Evolutionary conservation across 2,329 filamentous ascomycete genomes (phyloP), one percentile per base, ranked within the genome.

Genomic region (Elsinoe necatrix): DNA sequence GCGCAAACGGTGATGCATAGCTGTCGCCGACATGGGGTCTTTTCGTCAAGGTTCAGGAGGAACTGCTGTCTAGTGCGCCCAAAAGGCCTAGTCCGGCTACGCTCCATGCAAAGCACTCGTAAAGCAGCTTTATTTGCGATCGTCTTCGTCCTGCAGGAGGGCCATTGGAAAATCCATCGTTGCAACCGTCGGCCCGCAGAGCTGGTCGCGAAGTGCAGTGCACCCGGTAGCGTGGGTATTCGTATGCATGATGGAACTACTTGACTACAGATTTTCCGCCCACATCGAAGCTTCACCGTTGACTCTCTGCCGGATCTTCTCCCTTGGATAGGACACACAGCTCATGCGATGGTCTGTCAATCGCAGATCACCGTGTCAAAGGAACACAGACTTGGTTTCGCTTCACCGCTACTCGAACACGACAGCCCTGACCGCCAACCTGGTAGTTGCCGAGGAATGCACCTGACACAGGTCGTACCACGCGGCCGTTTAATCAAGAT

Each of bases 251-350:
- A 27, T 23, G 23, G 29, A 18, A 37, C 29, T 20, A 18, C 31
- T 52, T 4, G 5, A 18, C 27, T n/a, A 20, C 18, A 52, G 18
- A 31, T 23, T 37, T 52, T 52, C 48, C 48, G 48, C 31, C 48
- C 48, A 52, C 48, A 31, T 52, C 48, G 31, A 52, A 52, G 48
- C 48, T 35, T 52, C 48, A 52, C 48, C 48, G 48, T 52, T 52
- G 31, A 52, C 29, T 52, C 31, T 52, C 31, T 52, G 27, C 29
- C 31, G 29, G 48, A 27, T 14, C 7, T 39, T 25, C 47, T 35
- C 25, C 29, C 20, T 21, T 35, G 16, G 25, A 16, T 8, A 51
- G 47, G n/a, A 51, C 47, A 34, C 29, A 51, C 47, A 51, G 47
- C 29, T 29, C 47, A 25, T 21, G 25, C 29, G 11, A 4, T 39